A percentile compares a stretch with the other conserved stretches of the same genome.
phyloP scores from a whole-genome alignment of 1,284 basidiomycete genomes.

The Kalmanozyma brasiliensis region DNA sequence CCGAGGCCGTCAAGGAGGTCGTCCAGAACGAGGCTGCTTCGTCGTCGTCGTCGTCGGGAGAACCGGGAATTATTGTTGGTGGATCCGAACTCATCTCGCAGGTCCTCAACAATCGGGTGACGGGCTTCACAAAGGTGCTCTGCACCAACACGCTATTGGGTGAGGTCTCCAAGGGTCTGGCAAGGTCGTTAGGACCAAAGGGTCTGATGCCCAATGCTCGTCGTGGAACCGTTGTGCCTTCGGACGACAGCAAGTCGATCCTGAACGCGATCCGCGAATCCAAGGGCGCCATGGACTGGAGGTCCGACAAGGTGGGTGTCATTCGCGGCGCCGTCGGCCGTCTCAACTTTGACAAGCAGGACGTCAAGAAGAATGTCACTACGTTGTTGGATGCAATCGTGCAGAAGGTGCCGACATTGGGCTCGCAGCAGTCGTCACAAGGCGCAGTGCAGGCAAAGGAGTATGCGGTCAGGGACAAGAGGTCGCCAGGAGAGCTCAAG shows the following conservation, averaged over 20 bases:
- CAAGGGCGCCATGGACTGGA: conserved; percentile 88
- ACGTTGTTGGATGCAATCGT: conserved; percentile 80
- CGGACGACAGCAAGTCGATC: conserved; percentile 76
- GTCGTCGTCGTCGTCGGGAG: conserved; percentile 14
- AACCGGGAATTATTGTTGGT: conserved; percentile 53
- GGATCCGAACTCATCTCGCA: conserved; percentile 62
- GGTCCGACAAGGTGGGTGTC: conserved; percentile 85
- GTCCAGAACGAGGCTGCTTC: conserved; percentile 34
- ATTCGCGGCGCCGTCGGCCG: conserved; percentile 77
- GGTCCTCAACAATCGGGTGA: conserved; percentile 57
- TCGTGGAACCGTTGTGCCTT: conserved; percentile 86
- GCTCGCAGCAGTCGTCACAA: conserved; percentile 33
- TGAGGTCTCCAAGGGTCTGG: conserved; percentile 76
- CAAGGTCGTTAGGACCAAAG: conserved; percentile 88
- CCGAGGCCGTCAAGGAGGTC: conserved; percentile 49
- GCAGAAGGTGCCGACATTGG: conserved; percentile 51
- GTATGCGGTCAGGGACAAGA: conserved; percentile 19
- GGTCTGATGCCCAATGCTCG: conserved; percentile 95
- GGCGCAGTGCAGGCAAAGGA: conserved; percentile 35
- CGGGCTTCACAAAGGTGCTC: conserved; percentile 77
- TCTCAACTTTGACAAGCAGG: conserved; percentile 75
- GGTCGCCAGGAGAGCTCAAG: conserved; percentile 44
- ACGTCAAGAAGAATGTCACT: conserved; percentile 82
- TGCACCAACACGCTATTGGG: conserved; percentile 83
- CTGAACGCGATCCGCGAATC: conserved; percentile 78